phyloP scores from a whole-genome alignment of 169 alveolate species.

The Plasmodium fragile region DNA sequence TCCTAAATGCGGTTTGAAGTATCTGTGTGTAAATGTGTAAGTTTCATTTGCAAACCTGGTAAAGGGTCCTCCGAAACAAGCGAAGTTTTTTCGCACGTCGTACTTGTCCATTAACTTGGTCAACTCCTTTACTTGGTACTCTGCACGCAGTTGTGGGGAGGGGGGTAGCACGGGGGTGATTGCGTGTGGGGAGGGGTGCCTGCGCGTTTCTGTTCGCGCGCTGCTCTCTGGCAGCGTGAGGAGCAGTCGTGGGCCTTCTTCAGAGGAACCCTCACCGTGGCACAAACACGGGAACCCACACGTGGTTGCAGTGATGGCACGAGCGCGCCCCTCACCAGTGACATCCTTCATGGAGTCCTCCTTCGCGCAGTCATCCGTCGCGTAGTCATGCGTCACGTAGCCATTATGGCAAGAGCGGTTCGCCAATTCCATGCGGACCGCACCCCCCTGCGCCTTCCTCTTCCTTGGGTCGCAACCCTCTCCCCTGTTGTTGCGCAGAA shows the following conservation, averaged over 20 bases:
- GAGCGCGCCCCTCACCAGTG: background rate
- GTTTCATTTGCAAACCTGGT: slow-evolving; percentile 48
- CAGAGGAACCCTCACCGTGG: background rate
- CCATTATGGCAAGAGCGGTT: background rate
- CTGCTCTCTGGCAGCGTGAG: background rate
- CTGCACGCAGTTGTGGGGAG: background rate
- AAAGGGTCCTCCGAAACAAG: slow-evolving; percentile 5
- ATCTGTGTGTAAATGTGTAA: slow-evolving; percentile 10
- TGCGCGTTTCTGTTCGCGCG: background rate
- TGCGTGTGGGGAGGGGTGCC: background rate
- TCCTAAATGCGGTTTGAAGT: slow-evolving; percentile 28
- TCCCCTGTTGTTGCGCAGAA: background rate
- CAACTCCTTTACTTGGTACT: background rate
- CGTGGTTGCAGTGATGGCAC: background rate
- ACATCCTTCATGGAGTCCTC: background rate
- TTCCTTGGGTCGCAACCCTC: background rate
- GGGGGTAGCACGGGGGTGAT: background rate
- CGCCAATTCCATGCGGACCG: background rate
- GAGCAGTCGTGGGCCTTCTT: background rate
- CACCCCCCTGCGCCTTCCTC: background rate
- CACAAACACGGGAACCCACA: background rate
- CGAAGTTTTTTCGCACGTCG: slow-evolving; percentile 21
- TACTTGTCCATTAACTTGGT: background rate
- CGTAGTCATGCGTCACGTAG: no score
- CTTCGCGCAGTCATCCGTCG: background rate